phyloP scores from a whole-genome alignment of 1,284 basidiomycete species.

The Papiliotrema flavescens region DNA sequence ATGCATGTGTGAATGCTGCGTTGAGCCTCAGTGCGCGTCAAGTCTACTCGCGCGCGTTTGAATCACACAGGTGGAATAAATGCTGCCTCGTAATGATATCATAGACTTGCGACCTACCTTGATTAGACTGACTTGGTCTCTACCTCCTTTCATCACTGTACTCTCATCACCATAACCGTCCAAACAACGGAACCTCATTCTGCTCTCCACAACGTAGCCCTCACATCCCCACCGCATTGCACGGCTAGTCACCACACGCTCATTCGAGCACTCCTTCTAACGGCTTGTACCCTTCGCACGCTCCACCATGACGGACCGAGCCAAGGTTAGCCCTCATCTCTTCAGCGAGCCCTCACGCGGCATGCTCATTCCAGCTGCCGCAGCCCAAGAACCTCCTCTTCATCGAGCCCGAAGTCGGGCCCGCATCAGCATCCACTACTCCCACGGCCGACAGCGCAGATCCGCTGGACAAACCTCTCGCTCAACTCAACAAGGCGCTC shows the following conservation, averaged over 20 bases:
- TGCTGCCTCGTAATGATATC: too few species aligned
- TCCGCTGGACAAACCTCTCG: slow-evolving; percentile 14
- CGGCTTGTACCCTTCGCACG: too few species aligned
- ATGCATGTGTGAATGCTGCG: too few species aligned
- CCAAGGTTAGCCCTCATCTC: neutral
- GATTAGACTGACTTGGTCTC: neutral
- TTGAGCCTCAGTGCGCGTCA: too few species aligned
- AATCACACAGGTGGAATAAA: too few species aligned
- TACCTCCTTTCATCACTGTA: neutral
- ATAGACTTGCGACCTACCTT: too few species aligned
- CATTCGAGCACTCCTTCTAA: too few species aligned
- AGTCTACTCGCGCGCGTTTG: too few species aligned
- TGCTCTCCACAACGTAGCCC: neutral
- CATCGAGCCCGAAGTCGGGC: slow-evolving; percentile 38
- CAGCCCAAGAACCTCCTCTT: slow-evolving; percentile 42
- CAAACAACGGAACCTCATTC: neutral
- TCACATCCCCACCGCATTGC: neutral
- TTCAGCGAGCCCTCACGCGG: neutral
- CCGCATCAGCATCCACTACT: slow-evolving; percentile 26
- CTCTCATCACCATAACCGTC: neutral
- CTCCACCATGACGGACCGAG: neutral
- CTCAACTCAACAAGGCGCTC: slow-evolving; percentile 19
- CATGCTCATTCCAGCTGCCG: slow-evolving; percentile 25
- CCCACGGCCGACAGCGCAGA: slow-evolving; percentile 22
- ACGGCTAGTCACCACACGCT: too few species aligned